Base-by-base conservation (phyloP, 306 rosid species). In the Inga oerstediana region DNA sequence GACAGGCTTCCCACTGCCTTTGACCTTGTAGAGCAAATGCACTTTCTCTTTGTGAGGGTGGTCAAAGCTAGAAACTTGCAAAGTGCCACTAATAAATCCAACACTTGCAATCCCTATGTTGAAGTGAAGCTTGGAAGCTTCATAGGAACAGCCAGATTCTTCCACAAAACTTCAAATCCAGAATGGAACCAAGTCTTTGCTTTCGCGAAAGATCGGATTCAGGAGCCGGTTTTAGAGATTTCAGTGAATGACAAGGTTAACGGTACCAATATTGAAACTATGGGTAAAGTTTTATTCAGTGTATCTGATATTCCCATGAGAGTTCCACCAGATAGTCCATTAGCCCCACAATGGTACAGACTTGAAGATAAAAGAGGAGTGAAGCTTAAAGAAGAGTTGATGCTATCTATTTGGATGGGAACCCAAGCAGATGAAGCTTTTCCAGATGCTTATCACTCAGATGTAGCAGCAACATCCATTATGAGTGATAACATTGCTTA, bases 381-480 rank as follows among this genome's bases (percentile, higher is more conserved):
- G 17, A 82, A 72, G 48, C 72, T 74, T n/a, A 79, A 79, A 81
- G 88, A 81, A 72, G 92, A 87, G 75, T 59, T 89, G 73, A 89
- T 87, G 89, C 77, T 87, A 22, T 83, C 90, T 44, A 83, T 85
- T 56, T 89, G 92, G 92, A 87, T 89, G 85, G 92, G 92, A 41
- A 85, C 92, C 72, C 92, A 89, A 7, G 92, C 90, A 7, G 92
- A 85, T 66, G 85, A 85, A 62, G 66, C 78, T 52, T 85, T 85
- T 67, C 74, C 85, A 5, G 83, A 85, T 58, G 88, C 85, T 54
- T 81, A 82, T 79, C 88, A 85, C 75, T 78, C 80, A 3, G 85
- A 85, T 85, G 73, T 35, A 6, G 68, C 85, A 6, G 68, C 85
- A 27, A 22, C 83, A 35, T 16, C 52, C 46, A 46, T 15, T 39